Evolutionary conservation across 2,329 filamentous ascomycete species (phyloP).

Genomic region (Diplocarpon mali): DNA sequence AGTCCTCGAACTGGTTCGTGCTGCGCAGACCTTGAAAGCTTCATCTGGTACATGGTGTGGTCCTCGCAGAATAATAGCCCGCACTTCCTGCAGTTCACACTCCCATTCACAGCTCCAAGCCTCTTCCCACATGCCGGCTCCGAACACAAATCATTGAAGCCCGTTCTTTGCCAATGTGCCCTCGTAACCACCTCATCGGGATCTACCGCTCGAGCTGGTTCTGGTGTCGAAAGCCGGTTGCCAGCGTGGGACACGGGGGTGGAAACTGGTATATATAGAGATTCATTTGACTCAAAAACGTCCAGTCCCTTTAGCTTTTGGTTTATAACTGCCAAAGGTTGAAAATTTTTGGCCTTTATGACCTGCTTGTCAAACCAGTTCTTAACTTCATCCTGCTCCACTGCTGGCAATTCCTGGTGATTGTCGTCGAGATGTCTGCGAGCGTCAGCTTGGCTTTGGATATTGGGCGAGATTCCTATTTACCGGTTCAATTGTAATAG

Average conservation of each 20-base stretch:
- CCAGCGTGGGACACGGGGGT: conserved; percentile 28
- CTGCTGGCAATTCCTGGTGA: conserved; percentile 60
- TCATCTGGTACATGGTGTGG: conserved; percentile 99
- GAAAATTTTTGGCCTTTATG: conserved; percentile 64
- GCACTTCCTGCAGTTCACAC: conserved; percentile 87
- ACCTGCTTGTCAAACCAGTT: conserved; percentile 70
- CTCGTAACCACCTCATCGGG: conserved; percentile 85
- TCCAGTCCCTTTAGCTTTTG: conserved; percentile 67
- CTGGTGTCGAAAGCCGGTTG: conserved; percentile 26
- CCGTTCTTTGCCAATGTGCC: conserved; percentile 76
- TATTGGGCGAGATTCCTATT: conserved; percentile 4
- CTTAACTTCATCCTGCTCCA: conserved; percentile 66
- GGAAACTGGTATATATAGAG: conserved; percentile 29
- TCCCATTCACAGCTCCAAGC: conserved; percentile 69
- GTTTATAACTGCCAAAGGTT: conserved; percentile 61
- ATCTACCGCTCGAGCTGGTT: conserved; percentile 36
- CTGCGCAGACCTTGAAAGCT: conserved; percentile 75
- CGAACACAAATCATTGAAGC: conserved; percentile 67
- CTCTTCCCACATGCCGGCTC: conserved; percentile 78
- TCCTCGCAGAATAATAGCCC: conserved; percentile 91
- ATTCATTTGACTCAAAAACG: conserved; percentile 64
- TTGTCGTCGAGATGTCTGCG: conserved; percentile 60
- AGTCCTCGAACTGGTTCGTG: conserved; percentile 84
- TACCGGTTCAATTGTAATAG: conserved; percentile 81
- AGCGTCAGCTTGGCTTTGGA: conserved; percentile 17